phyloP scores from a whole-genome alignment of 805 yeast species.

The Candida insectalens region DNA sequence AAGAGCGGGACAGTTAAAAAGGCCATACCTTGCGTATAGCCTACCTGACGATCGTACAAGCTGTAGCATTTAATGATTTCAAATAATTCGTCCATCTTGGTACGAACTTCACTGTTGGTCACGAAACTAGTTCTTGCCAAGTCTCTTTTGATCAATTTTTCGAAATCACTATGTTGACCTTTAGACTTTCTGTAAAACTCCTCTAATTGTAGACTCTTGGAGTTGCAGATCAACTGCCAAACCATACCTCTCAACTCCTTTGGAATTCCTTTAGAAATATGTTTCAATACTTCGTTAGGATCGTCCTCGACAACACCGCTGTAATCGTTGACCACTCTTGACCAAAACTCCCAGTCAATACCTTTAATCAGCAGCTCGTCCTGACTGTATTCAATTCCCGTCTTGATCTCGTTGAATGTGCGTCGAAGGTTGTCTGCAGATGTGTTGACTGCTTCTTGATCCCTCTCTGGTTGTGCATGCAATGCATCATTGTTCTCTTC shows the following conservation, averaged over 20 bases:
- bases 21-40: conserved; percentile 98
- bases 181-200: conserved; percentile 44
- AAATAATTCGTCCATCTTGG: conserved; percentile 55
- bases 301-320: conserved; percentile 52
- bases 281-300: conserved; percentile 47
- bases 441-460: conserved; percentile 39
- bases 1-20: conserved; percentile 81
- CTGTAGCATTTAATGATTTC: conserved; percentile 79
- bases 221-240: conserved; percentile 83
- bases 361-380: conserved; percentile 23
- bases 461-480: conserved; percentile 36
- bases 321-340: conserved; percentile 69
- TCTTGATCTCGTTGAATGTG: conserved; percentile 37
- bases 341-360: conserved; percentile 86
- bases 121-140: conserved; percentile 79
- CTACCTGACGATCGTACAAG: conserved; percentile 83
- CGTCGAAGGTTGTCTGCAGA: conserved; percentile 36
- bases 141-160: conserved; percentile 72
- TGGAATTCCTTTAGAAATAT: conserved; percentile 75
- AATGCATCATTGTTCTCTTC: conserved; percentile 46
- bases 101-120: conserved; percentile 40
- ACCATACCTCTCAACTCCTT: conserved; percentile 76
- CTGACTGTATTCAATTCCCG: conserved; percentile 32
- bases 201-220: conserved; percentile 57
- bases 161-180: conserved; percentile 49